Evolutionary conservation across 257 asterid genomes (phyloP), one percentile per base, ranked within the genome.

Genomic region (Cynanchum wilfordii): DNA sequence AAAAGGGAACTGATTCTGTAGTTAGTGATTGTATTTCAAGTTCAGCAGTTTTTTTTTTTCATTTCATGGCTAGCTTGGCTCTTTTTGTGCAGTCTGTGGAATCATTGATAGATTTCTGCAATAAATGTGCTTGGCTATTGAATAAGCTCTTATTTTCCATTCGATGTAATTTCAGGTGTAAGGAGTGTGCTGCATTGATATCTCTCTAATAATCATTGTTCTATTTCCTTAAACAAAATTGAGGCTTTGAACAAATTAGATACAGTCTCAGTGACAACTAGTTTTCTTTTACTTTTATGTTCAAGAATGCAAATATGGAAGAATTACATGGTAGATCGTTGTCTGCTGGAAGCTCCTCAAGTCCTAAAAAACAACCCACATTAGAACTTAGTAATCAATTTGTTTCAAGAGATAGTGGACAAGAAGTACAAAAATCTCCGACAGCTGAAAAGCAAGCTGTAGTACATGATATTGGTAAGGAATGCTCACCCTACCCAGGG

Each of bases 401-500:
- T 76, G 29, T 68, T 25, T 40, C 74, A 74, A 59, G 77, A 59
- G 36, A 42, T 51, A 19, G 44, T 56, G 73, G 56, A 71, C 58
- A 73, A 47, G 81, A 72, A 33, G 65, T 58, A 27, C 50, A 49
- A 50, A 76, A 81, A 71, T 51, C 62, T 71, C 72, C 24, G 49
- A 47, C 59, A 17, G 40, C 55, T 74, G 59, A 40, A 49, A 60
- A 82, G 69, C 81, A 73, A 69, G 80, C 59, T 20, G 66, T 60
- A 40, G 86, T 58, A 71, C 82, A 76, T 76, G 81, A 85, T 62
- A 66, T 54, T 68, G 68, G 51, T 69, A 84, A 66, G 69, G 72
- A 17, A 24, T 70, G 68, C 70, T 24, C 73, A 47, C 76, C 67
- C 19, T 71, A 60, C 64, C 62, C 56, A 24, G 70, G 70, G 65